phyloP scores from a whole-genome alignment of 164 flowering plant genomes.

The Echeveria elegans region DNA sequence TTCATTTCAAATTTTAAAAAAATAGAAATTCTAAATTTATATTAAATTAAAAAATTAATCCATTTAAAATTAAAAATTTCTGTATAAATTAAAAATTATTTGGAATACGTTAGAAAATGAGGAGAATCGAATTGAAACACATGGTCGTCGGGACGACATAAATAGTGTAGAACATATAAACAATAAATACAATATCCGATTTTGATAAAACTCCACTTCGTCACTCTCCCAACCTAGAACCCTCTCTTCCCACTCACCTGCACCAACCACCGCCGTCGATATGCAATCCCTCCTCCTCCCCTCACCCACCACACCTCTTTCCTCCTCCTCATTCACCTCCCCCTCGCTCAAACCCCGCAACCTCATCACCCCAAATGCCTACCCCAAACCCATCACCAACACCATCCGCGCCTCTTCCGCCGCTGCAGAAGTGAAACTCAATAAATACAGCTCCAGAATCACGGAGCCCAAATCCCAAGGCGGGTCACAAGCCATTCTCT shows the following conservation, averaged over 20 bases:
- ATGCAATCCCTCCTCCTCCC: conserved; percentile 22
- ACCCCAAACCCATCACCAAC: conserved; percentile 6
- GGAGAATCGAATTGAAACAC: too few relatives aligned
- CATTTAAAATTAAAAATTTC: too few relatives aligned
- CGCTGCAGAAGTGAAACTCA: conserved; percentile 30
- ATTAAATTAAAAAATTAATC: too few relatives aligned
- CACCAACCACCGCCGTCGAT: not conserved
- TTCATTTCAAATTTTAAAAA: too few relatives aligned
- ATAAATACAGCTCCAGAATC: conserved; percentile 77
- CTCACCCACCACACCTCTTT: not conserved
- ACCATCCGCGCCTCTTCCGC: conserved; percentile 9
- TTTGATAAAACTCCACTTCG: too few relatives aligned
- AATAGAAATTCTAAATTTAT: too few relatives aligned
- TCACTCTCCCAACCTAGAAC: not conserved
- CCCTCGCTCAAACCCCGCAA: conserved; percentile 8
- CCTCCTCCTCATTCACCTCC: conserved; percentile 9
- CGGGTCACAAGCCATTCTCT: conserved; percentile 84
- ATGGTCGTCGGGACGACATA: too few relatives aligned
- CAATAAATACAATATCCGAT: too few relatives aligned
- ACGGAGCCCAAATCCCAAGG: conserved; percentile 94
- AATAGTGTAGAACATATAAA: too few relatives aligned
- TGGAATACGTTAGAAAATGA: too few relatives aligned
- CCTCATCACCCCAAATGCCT: conserved; percentile 10
- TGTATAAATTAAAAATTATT: too few relatives aligned
- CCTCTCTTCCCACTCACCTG: not conserved